These are phyloP conservation scores for Melanopsichium pennsylvanicum DNA, from an alignment of 1,284 basidiomycete species.

Conservation along the genomic window DNA sequence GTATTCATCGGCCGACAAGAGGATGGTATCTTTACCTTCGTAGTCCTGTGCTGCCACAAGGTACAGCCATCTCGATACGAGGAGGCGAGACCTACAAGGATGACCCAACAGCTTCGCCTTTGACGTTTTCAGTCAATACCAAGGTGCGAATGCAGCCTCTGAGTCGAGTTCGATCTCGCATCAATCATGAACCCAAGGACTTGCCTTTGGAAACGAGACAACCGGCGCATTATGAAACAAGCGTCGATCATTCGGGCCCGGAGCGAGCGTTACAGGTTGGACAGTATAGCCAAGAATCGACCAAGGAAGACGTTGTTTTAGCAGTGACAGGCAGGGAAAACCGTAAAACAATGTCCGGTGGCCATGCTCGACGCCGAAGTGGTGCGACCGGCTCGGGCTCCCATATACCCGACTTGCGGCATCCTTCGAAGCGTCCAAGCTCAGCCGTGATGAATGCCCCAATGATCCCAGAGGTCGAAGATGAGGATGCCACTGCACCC, in stretches of 20 bases:
- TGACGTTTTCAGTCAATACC: constrained; percentile 42
- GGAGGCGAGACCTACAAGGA: constrained; percentile 9
- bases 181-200: neutral
- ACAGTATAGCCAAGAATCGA: neutral
- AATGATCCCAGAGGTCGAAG: constrained; percentile 20
- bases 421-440: constrained; percentile 6
- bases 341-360: constrained; percentile 3
- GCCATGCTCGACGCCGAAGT: constrained; percentile 29
- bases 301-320: constrained; percentile 17
- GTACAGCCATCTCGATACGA: constrained; percentile 45
- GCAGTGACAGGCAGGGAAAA: constrained; percentile 31
- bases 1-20: constrained; percentile 48
- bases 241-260: neutral
- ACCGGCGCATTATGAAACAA: too few species aligned
- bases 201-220: too few species aligned
- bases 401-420: constrained; percentile 5
- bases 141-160: constrained; percentile 9
- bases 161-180: constrained; percentile 1
- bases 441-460: constrained; percentile 13
- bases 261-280: neutral
- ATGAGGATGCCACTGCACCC: constrained; percentile 4
- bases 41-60: constrained; percentile 45
- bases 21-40: constrained; percentile 57
- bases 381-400: constrained; percentile 34
- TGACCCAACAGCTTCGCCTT: constrained; percentile 34